phyloP scores from a whole-genome alignment of 345 rosid species.

The Garcia nutans region DNA sequence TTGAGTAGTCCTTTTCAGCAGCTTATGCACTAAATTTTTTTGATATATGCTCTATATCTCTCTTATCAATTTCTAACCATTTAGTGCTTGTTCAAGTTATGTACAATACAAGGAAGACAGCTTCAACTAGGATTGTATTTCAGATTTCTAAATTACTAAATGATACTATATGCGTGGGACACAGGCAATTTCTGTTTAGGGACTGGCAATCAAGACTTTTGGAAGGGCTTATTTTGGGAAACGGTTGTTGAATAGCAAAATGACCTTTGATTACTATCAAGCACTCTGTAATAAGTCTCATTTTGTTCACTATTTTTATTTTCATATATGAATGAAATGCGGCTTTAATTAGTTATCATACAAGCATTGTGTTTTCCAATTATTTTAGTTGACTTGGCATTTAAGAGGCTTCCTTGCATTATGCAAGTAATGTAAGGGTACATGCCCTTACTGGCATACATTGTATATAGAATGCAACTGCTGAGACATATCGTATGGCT shows the following conservation, averaged over 20 bases:
- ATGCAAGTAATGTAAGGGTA: too few relatives aligned
- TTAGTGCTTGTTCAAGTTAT: neutral
- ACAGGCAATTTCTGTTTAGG: conserved; percentile 7
- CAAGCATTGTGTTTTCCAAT: neutral
- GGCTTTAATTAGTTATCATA: neutral
- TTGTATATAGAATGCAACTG: too few relatives aligned
- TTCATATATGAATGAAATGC: conserved; percentile 15
- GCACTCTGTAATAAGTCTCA: conserved; percentile 10
- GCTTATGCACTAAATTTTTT: conserved; percentile 1
- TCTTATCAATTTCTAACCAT: conserved; percentile 2
- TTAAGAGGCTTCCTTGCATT: too few relatives aligned
- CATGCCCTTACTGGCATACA: too few relatives aligned
- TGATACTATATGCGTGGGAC: neutral
- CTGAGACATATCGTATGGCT: too few relatives aligned
- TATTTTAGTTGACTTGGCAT: too few relatives aligned
- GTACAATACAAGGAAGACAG: neutral
- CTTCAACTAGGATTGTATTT: neutral
- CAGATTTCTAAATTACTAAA: neutral
- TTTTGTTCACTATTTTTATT: neutral
- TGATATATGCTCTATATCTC: neutral
- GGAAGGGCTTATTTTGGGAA: neutral
- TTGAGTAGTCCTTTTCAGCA: neutral
- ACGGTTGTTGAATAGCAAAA: neutral
- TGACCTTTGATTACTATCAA: neutral
- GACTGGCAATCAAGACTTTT: neutral